Evolutionary conservation across 163 green algal species (phyloP), one percentile per base, ranked within the genome.

Genomic region (Smithsoniella earleae): DNA sequence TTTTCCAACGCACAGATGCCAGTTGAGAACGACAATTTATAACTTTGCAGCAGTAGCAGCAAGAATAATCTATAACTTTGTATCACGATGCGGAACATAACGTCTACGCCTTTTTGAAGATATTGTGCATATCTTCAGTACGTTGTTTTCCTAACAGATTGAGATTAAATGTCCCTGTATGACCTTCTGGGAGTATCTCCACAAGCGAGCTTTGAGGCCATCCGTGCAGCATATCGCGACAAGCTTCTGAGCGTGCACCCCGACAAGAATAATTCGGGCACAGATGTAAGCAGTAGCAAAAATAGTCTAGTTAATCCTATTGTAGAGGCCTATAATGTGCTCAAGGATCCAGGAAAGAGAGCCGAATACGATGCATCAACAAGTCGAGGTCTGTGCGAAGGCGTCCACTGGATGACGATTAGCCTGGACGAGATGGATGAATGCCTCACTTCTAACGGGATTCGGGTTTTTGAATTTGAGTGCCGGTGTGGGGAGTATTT

Each of bases 351-450:
- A 64, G 25, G 33, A 6, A 25, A 25, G 31, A 10, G 49, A 27
- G 8, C 6, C 13, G 13, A 36, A 10, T 64, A 64, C 49, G 49
- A 64, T 18, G 6, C 49, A 18, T 25, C 6, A 64, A 25, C 31
- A 1, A 25, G 16, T 25, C 49, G 49, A 13, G 6, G 8, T 64
- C 49, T 25, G 33, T 64, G 31, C 49, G 49, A 64, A 27, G 49
- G 49, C 31, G 33, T 64, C 33, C 49, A 25, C 49, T 64, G 49
- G 49, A 64, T 64, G 49, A 64, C 49, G 6, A 64, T 64, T 27
- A 25, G 33, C 8, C 25, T 64, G 6, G 31, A 25, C 31, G 49
- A 64, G 8, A 64, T 64, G 49, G 49, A 64, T 18, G 25, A 36
- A 10, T 25, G 31, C 25, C 25, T 36, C 25, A 27, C 31, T 13